phyloP scores from a whole-genome alignment of 345 rosid genomes.

The Mercurialis annua region DNA sequence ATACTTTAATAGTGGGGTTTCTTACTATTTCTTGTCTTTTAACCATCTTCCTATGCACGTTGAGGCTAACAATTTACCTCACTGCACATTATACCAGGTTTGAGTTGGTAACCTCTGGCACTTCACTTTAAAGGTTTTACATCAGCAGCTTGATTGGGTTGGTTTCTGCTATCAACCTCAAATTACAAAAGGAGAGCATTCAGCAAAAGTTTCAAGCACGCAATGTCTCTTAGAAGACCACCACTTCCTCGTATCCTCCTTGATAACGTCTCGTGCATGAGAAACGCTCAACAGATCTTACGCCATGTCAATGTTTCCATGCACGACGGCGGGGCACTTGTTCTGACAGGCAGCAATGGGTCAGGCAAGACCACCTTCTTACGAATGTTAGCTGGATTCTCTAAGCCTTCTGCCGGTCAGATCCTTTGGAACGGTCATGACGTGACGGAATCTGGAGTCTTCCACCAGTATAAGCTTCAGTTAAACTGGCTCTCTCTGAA shows the following conservation, averaged over 20 bases:
- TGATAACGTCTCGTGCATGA: constrained; percentile 88
- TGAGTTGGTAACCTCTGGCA: not conserved
- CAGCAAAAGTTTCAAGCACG: not conserved
- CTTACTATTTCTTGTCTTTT: too few species aligned
- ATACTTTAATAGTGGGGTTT: too few species aligned
- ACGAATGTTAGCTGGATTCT: constrained; percentile 83
- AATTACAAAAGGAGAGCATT: not conserved
- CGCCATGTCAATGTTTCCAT: constrained; percentile 67
- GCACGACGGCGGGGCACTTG: constrained; percentile 80
- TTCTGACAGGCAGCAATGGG: constrained; percentile 75
- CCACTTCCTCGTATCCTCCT: constrained; percentile 73
- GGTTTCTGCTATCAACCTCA: not conserved
- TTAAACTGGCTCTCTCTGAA: constrained; percentile 89
- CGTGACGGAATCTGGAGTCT: constrained; percentile 62
- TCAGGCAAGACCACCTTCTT: constrained; percentile 80
- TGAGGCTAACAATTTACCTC: not conserved
- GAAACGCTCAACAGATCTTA: constrained; percentile 82
- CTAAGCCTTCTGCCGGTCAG: constrained; percentile 77
- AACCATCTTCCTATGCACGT: not conserved
- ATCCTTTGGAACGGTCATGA: constrained; percentile 93
- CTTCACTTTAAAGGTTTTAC: not conserved
- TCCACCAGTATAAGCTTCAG: constrained; percentile 89
- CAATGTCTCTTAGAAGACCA: constrained; percentile 53
- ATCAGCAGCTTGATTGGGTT: not conserved
- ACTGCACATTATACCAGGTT: not conserved